phyloP scores from a whole-genome alignment of 345 rosid genomes.

The Sisymbrium altissimum region DNA sequence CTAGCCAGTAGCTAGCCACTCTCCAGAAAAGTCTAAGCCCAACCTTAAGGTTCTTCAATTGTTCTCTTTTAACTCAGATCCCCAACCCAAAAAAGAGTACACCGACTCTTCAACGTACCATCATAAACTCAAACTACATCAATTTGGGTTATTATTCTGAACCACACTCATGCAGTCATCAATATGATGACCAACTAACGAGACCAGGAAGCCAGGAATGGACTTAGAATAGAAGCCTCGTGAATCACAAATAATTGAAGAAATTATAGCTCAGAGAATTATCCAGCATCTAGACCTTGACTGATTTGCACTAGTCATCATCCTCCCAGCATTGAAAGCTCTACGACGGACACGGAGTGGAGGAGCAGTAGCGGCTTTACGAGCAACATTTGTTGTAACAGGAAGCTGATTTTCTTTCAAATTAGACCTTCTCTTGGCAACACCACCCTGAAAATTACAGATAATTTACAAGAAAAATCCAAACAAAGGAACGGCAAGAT shows the following conservation, averaged over 20 bases:
- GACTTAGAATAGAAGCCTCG: neutral
- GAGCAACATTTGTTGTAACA: slow-evolving; percentile 48
- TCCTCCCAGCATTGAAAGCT: slow-evolving; percentile 43
- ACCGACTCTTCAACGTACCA: neutral
- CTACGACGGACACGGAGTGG: slow-evolving; percentile 38
- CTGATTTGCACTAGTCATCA: slow-evolving; percentile 41
- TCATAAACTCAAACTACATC: slow-evolving; percentile 1
- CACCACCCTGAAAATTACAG: slow-evolving; percentile 48
- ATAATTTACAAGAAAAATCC: neutral
- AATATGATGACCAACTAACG: neutral
- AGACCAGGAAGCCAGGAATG: neutral
- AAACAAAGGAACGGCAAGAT: neutral
- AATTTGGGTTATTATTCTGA: neutral
- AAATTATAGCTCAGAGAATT: slow-evolving; percentile 1
- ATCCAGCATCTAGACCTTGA: slow-evolving; percentile 53
- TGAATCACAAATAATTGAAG: neutral
- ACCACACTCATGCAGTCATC: neutral
- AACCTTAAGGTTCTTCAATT: neutral
- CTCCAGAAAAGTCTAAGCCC: neutral
- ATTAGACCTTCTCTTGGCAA: slow-evolving; percentile 67
- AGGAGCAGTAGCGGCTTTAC: slow-evolving; percentile 51
- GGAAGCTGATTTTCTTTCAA: slow-evolving; percentile 54
- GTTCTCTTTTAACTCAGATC: neutral
- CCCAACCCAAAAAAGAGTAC: neutral
- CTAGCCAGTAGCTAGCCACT: neutral